A percentile compares a stretch with the other conserved stretches of the same genome.
These are phyloP conservation scores for Spathaspora sp. DNA, from an alignment of 1,139 yeast genomes.

Conservation along the genomic window DNA sequence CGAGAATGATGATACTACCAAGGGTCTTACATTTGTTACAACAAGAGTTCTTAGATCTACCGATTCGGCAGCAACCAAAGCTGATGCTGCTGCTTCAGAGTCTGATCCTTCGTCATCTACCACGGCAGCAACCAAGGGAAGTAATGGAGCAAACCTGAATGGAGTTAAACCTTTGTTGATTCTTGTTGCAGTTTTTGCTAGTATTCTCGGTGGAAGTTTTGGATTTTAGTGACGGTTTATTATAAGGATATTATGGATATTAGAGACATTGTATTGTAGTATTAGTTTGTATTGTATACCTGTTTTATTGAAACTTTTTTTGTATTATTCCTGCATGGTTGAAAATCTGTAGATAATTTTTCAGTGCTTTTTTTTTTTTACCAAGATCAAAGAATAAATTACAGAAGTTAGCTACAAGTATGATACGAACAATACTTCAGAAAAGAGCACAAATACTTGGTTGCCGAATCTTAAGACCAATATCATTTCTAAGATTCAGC, in stretches of 20 bases:
- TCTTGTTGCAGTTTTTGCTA: conserved; percentile 3
- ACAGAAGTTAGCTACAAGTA: background rate
- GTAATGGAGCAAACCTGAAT: conserved; percentile 10
- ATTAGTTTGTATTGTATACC: background rate
- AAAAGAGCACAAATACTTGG: background rate
- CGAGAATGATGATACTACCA: conserved; percentile 6
- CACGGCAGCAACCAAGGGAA: conserved; percentile 3
- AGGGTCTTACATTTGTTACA: conserved; percentile 13
- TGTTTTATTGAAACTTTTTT: too few relatives aligned
- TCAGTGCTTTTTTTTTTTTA: background rate
- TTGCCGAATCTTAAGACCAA: background rate
- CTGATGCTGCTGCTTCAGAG: conserved; percentile 5
- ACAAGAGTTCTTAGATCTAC: conserved; percentile 13
- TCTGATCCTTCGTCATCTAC: background rate
- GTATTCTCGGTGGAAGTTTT: conserved; percentile 7
- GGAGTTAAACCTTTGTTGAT: conserved; percentile 1
- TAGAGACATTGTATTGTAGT: background rate
- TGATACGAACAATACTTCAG: background rate
- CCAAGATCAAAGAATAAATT: background rate
- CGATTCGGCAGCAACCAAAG: conserved; percentile 2
- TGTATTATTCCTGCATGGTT: background rate
- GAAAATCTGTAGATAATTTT: background rate
- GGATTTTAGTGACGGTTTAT: conserved; percentile 1
- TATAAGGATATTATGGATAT: background rate
- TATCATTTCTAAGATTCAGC: conserved; percentile 5